Base-by-base conservation (phyloP, 169 alveolate genomes). In the Ichthyophthirius multifiliis region DNA sequence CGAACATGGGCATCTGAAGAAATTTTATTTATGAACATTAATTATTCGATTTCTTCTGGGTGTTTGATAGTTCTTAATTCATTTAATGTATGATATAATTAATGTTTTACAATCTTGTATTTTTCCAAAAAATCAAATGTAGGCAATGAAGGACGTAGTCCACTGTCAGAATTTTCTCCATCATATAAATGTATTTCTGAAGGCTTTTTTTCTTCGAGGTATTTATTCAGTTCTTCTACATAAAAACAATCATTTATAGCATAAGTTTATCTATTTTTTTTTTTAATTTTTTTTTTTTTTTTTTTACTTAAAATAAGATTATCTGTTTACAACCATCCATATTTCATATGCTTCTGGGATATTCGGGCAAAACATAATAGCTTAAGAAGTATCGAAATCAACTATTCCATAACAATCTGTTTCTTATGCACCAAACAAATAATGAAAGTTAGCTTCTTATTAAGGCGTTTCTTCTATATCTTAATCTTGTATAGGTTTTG, bases 381-480 rank as follows among this genome's bases (percentile, higher is more conserved):
- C 83, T 41, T 88, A 75, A 6, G 87, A 93, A 65, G 91, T 64
- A 65, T 79, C 90, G 10, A 88, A 39, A 32, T 88, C 94, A 47
- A 94, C 79, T 30, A 82, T 85, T 32, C 90, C 92, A 39, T 83
- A 82, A 74, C 92, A 89, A 62, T 85, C 92, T 4, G 94, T 80
- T 39, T 89, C 94, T 15, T 83, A 39, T 16, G 91, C 93, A 65
- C 97, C 97, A 46, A 90, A 88, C 27, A 94, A 75, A 65, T 94
- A 91, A 76, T 85, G 86, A 71, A 91, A 89, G 83, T 83, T 84
- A 41, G 91, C 67, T 78, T 94, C 97, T 62, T 89, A 89, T 30
- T 80, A 32, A 34, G 89, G 75, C 67, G 74, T 81, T 35, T 79
- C 88, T 3, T 80, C 89, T n/a, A 74, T 74, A 83, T 94, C 97